Base-by-base conservation (phyloP, 257 asterid genomes). In the Solanum bulbocastanum region DNA sequence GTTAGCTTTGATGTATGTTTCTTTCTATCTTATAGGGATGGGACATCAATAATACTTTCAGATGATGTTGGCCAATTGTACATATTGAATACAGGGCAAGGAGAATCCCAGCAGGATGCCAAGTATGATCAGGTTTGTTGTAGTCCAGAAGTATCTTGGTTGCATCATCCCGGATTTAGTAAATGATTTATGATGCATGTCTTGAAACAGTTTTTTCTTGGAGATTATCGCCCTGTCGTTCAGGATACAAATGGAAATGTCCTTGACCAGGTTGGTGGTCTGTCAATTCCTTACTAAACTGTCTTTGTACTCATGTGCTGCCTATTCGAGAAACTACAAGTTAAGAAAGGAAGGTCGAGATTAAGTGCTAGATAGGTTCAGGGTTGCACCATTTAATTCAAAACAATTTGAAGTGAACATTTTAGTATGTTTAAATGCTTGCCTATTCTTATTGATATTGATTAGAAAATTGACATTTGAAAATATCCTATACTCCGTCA, bases 31-130 rank as follows among this genome's bases (percentile, higher is more conserved):
- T 92, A 87, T 94, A 97, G 99, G 88, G 99, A 97, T 91, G 99
- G 99, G 86, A 96, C 99, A 58, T 97, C 99, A 65, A 97, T 97
- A 88, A 93, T 97, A 90, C 98, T 97, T 86, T 97, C 99, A 76
- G 99, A 97, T 90, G 96, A 97, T 87, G 99, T 96, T 72, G 99
- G 99, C 27, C 98, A 97, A 86, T 88, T 97, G 72, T 95, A 97
- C 88, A 95, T 94, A 89, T 89, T 97, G 91, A 97, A 90, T 91
- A 96, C 98, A 15, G 99, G 99, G 71, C 96, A 96, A 92, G 99
- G 99, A 90, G 99, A 97, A 91, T 93, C 96, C 87, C 98, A 97
- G 88, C 91, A 90, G 88, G 99, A 97, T 89, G 96, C 98, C 69
- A 96, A 95, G 91, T 95, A 91, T 93, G 99, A 97, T 87, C 99